Evolutionary conservation across 768 basidiomycete genomes (phyloP).

Genomic region (Trametes maxima): DNA sequence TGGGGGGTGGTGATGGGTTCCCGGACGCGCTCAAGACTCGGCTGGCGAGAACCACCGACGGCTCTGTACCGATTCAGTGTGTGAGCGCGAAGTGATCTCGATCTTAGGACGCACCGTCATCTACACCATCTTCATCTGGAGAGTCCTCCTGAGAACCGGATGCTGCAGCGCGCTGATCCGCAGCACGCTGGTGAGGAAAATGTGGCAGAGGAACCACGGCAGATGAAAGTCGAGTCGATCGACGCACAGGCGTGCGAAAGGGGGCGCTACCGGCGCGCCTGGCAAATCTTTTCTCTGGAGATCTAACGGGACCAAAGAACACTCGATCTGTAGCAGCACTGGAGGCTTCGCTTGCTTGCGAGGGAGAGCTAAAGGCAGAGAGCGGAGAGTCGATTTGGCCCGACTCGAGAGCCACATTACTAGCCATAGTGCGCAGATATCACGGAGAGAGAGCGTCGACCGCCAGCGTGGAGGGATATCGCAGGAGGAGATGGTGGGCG

Average conservation of each 20-base stretch:
- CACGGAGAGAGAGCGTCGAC: not conserved
- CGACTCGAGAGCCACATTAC: constrained; percentile 19
- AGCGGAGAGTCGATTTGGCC: constrained; percentile 8
- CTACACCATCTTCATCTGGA: constrained; percentile 33
- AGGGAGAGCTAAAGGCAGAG: constrained; percentile 14
- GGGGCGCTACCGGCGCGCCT: constrained; percentile 34
- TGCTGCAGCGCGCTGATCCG: constrained; percentile 28
- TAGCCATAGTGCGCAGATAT: constrained; percentile 21
- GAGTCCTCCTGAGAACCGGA: constrained; percentile 28
- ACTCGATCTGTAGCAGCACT: constrained; percentile 46
- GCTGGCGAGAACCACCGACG: constrained; percentile 65
- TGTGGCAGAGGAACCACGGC: constrained; percentile 26
- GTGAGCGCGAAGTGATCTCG: not conserved
- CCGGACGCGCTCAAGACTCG: constrained; percentile 69
- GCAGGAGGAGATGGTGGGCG: constrained; percentile 7
- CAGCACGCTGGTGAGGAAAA: constrained; percentile 32
- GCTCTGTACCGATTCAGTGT: constrained; percentile 44
- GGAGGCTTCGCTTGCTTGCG: constrained; percentile 25
- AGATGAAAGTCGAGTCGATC: constrained; percentile 54
- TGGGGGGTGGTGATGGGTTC: constrained; percentile 74
- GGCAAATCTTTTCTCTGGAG: constrained; percentile 53
- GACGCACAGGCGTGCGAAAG: constrained; percentile 42
- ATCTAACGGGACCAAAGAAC: constrained; percentile 53
- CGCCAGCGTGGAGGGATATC: constrained; percentile 9
- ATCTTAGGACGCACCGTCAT: constrained; percentile 35